Base-by-base conservation (phyloP, 805 yeast genomes). In the Metschnikowia dekortorum region DNA sequence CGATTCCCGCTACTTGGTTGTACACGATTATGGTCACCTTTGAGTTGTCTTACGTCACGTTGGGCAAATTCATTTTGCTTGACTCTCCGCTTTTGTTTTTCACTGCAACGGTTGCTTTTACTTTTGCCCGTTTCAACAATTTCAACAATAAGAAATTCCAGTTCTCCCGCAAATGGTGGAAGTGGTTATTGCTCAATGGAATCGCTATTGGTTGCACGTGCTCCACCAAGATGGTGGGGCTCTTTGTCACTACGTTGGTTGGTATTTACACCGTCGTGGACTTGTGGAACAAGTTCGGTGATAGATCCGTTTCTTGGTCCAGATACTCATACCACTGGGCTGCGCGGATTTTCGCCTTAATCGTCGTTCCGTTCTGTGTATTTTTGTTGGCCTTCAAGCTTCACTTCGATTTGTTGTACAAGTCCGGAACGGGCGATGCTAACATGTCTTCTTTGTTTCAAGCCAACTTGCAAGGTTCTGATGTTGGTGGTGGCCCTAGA, bases 171-270 rank as follows among this genome's bases (percentile, higher is more conserved):
- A 79, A 81, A 63, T 92, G 99, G 97, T 94, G 96, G 96, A 83
- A 82, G 65, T 92, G 97, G 96, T 70, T 94, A 47, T 59, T 85
- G 26, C 70, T 87, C 51, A 87, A 96, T 8, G 99, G 99, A 57
- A 71, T 89, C 47, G 75, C 82, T 42, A 82, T 94, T 61, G 98
- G 99, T 39, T 87, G 94, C 67, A 87, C 91, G 16, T 85, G 92
- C 64, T 86, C 96, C 30, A 96, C 90, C 51, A 94, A 94, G 71
- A 89, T 91, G 96, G 98, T 94, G 51, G 99, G 99, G 61, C 77
- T 92, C 50, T 89, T 94, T 62, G 88, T 89, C 53, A 92, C 96
- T 50, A 68, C 89, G 14, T 72, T 90, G 55, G 90, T 94, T 49
- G 99, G 99, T 44, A 79, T 89, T 54, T 89, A 92, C 70, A 90